Evolutionary conservation across 345 rosid species (phyloP).

Genomic region (Eucalyptus virginea): DNA sequence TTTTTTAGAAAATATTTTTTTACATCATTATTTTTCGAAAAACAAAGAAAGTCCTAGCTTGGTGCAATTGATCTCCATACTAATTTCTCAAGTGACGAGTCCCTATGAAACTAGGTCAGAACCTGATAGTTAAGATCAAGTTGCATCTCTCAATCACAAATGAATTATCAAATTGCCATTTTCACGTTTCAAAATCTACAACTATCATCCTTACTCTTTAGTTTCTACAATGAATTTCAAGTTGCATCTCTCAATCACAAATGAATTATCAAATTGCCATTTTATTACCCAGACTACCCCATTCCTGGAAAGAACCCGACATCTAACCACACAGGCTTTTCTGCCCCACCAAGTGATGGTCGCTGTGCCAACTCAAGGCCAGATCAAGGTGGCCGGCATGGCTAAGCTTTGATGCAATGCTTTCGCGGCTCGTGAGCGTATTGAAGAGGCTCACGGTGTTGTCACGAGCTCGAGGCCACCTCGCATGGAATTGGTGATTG

Average conservation of each 20-base stretch:
- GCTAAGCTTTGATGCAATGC: not conserved
- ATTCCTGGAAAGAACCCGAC: not conserved
- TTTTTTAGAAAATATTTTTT: no score
- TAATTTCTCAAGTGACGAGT: not conserved
- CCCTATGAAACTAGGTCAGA: not conserved
- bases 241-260: not conserved
- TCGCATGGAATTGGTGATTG: not conserved
- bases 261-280: not conserved
- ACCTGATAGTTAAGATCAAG: not conserved
- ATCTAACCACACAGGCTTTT: not conserved
- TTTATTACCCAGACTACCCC: not conserved
- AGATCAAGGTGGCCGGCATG: not conserved
- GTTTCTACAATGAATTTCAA: not conserved
- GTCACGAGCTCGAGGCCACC: not conserved
- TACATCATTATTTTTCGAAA: not conserved
- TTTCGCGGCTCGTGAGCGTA: not conserved
- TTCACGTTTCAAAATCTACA: not conserved
- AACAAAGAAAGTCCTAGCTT: accelerated
- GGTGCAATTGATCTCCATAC: not conserved
- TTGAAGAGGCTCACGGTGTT: not conserved
- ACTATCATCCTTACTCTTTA: not conserved
- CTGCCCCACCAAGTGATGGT: not conserved
- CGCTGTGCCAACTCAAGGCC: not conserved
- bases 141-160: no score
- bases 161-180: not conserved